These are phyloP conservation scores for Crotalaria pallida DNA, from an alignment of 306 rosid genomes.

Conservation along the genomic window DNA sequence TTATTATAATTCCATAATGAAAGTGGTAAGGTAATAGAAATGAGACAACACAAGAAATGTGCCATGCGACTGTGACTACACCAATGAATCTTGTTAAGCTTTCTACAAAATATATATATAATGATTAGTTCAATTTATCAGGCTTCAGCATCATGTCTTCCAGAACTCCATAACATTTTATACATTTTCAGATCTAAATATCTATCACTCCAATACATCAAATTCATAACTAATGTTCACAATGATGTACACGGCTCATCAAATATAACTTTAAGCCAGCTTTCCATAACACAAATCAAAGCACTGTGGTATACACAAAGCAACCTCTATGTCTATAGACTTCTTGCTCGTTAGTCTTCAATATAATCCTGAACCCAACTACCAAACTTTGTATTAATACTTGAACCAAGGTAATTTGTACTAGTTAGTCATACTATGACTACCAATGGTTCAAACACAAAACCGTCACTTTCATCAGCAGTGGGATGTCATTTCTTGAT, in stretches of 20 bases:
- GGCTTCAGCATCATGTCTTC: neutral
- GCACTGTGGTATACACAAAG: neutral
- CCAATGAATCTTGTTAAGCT: neutral
- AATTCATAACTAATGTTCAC: neutral
- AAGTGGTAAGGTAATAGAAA: conserved; percentile 20
- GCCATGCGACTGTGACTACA: neutral
- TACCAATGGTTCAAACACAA: neutral
- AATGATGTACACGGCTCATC: neutral
- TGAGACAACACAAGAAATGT: conserved; percentile 19
- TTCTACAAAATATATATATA: too few relatives aligned
- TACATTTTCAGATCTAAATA: neutral
- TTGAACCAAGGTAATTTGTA: neutral
- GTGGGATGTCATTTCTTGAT: conserved; percentile 5
- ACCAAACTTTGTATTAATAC: neutral
- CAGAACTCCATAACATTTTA: neutral
- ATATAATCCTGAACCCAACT: conserved; percentile 12
- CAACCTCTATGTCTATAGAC: neutral
- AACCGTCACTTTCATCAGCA: conserved; percentile 1
- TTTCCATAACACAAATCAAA: neutral
- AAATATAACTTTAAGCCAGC: conserved; percentile 8
- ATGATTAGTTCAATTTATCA: too few relatives aligned
- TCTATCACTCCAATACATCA: neutral
- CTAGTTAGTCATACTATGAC: neutral
- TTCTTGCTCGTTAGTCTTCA: neutral
- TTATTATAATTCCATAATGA: conserved; percentile 29